These are phyloP conservation scores for Tylopilus sp. DNA, from an alignment of 768 basidiomycete species.

Conservation along the genomic window DNA sequence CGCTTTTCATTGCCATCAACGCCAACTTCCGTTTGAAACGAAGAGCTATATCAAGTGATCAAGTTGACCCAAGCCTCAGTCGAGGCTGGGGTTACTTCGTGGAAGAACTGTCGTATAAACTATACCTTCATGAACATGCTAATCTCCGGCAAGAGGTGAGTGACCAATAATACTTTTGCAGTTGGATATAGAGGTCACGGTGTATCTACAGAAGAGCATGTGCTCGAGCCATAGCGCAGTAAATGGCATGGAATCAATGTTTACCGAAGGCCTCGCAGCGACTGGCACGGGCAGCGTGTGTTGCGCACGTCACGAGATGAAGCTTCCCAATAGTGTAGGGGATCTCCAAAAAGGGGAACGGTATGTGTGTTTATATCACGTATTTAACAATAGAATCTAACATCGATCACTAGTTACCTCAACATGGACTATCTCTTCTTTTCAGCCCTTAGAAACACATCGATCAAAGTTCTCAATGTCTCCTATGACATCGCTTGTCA, in stretches of 20 bases:
- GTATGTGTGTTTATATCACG: too few relatives aligned
- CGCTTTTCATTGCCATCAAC: not conserved
- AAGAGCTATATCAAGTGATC: not conserved
- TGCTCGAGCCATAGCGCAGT: not conserved
- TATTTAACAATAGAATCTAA: not conserved
- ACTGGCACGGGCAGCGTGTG: not conserved
- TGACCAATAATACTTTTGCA: too few relatives aligned
- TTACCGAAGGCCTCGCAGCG: not conserved
- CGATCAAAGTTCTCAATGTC: slow-evolving; percentile 3
- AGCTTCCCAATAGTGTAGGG: not conserved
- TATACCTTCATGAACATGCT: not conserved
- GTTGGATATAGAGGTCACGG: not conserved
- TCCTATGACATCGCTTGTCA: slow-evolving; percentile 20
- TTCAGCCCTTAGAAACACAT: not conserved
- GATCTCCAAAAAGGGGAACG: not conserved
- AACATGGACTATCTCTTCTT: not conserved
- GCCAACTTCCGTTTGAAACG: not conserved
- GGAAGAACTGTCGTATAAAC: not conserved
- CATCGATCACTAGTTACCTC: too few relatives aligned
- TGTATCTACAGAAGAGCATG: not conserved
- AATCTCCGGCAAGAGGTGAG: not conserved
- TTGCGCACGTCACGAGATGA: not conserved
- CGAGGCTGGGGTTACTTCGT: not conserved
- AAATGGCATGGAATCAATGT: not conserved
- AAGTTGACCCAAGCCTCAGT: not conserved